Conservation (phyloP, 345 rosid genomes). For the Euphorbia pulcherrima region DNA sequence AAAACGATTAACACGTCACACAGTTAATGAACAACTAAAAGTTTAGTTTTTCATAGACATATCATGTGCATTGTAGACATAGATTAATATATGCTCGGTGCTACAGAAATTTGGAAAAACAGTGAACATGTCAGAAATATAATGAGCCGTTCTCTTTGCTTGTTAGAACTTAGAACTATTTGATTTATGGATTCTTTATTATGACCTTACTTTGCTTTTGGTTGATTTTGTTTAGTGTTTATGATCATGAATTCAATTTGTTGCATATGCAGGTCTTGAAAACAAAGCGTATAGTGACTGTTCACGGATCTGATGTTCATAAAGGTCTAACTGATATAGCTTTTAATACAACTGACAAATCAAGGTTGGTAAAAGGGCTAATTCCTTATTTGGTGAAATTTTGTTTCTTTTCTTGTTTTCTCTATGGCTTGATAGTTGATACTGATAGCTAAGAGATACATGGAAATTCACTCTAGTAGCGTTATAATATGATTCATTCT, state of each 20-base stretch:
- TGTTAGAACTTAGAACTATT: neutral
- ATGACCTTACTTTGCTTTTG: neutral
- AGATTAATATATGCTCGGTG: neutral
- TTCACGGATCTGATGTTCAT: conserved; percentile 44
- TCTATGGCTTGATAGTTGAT: no score
- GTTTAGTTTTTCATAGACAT: neutral
- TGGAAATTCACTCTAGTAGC: neutral
- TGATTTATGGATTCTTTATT: neutral
- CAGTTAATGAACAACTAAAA: neutral
- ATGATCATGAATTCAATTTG: conserved; percentile 7
- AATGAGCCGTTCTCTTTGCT: neutral
- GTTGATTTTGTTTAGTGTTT: neutral
- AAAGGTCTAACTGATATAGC: conserved; percentile 73
- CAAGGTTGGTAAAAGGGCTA: conserved; percentile 47
- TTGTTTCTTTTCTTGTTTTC: neutral
- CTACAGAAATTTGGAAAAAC: neutral
- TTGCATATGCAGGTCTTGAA: conserved; percentile 52
- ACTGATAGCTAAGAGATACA: neutral
- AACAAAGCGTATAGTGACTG: conserved; percentile 42
- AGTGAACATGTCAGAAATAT: neutral
- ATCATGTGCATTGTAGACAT: neutral
- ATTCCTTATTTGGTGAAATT: neutral
- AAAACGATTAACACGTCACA: neutral
- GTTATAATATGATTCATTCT: neutral
- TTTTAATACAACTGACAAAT: conserved; percentile 44